Base-by-base conservation (phyloP, 176 grass and related monocot genomes). In the Oryza punctata region DNA sequence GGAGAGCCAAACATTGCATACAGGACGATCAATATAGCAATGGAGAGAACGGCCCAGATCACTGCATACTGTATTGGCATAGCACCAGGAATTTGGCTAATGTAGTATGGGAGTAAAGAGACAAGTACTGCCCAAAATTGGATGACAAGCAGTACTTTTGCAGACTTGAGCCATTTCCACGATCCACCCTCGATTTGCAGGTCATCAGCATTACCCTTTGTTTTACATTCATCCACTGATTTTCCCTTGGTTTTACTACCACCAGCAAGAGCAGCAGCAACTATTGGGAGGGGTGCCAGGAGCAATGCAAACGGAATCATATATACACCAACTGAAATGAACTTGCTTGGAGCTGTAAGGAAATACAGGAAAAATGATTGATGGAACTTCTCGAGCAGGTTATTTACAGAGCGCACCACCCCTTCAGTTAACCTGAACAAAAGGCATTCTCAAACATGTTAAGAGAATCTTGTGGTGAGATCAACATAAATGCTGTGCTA, bases 341-440 rank as follows among this genome's bases (percentile, higher is more conserved):
- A 98, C 84, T 98, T 95, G 87, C 92, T 89, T 49, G 93, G 96
- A 84, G 91, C 76, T 37, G 93, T 91, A 73, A 98, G 88, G 73
- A 98, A 91, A 88, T 98, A 98, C 19, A 98, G 87, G 87, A 98
- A 98, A 92, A 98, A 95, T 0, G 96, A 98, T 74, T 98, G 96
- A 83, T 98, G 96, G 82, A 98, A 98, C 84, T 98, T 98, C 77
- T 98, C 96, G 2, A 98, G 89, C 41, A 98, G 88, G 71, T 98
- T 98, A 63, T 98, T 98, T 66, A 95, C 91, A 63, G 96, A 98
- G 12, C 82, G 92, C 35, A 93, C 80, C 12, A 92, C 91, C 50
- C 93, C 96, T 98, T 98, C 96, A 49, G 95, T 87, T 80, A 98
- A 90, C 84, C 95, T 97, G 90, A 83, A 97, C 67, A 27, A 89